Evolutionary conservation across 176 grass and related monocot species (phyloP), one percentile per base, ranked within the genome.

Genomic region (Hordeum marinum): DNA sequence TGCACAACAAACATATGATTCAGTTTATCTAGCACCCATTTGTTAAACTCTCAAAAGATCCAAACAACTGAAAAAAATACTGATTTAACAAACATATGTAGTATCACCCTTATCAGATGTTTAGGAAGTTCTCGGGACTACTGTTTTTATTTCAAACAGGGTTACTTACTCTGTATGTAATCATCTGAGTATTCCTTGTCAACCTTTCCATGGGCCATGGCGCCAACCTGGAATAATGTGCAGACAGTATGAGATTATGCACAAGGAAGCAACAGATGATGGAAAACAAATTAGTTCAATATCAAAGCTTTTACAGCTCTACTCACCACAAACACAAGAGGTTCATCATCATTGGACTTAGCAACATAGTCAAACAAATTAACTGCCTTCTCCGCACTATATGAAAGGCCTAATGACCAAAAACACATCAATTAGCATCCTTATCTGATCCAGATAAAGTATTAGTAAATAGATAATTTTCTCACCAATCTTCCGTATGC

Each of bases 161-260:
- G 60, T 27, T 61, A 85, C 93, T 92, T 89, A 98, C 96, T 98
- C 69, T 94, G 92, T 84, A 98, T 89, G 63, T 94, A 95, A 84
- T 98, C 96, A 89, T 98, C 93, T 73, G 87, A 74, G 46, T 90
- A 87, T 81, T 95, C 93, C 34, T 88, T 98, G 41, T 93, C 89
- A 42, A 98, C 92, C 89, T 90, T 89, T 81, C 96, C 96, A 74
- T 95, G 96, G 36, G 96, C 93, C 96, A 95, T 98, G 21, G 96
- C 96, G 55, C 96, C 96, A 71, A 98, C 96, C 96, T 98, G 77
- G 79, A 88, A 73, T 27, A 78, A 88, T 63, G 17, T 50, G 52
- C 31, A 79, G 62, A 75, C 37, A 77, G 5, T 34, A 86, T 34
- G 25, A 59, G 46, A 67, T 66, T 68, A 85, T 11, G 41, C 18